Evolutionary conservation across 2,329 filamentous ascomycete genomes (phyloP).

Genomic region (Dothideomycetidae sp.): DNA sequence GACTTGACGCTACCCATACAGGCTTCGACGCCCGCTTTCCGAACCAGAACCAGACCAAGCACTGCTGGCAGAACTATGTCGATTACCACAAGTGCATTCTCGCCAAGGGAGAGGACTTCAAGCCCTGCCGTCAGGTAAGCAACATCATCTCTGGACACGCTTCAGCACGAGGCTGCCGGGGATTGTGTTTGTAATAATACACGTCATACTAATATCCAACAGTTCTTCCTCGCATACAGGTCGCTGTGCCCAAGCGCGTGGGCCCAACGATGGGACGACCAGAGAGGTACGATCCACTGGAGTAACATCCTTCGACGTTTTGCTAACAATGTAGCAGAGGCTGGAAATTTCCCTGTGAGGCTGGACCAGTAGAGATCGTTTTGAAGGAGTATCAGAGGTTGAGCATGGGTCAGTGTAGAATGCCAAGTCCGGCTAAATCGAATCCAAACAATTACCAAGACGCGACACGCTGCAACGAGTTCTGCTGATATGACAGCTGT

Average conservation of each 20-base stretch:
- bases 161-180: background rate
- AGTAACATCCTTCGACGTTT: background rate
- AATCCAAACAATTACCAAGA: no score
- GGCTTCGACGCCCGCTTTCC: conserved; percentile 99
- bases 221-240: conserved; percentile 96
- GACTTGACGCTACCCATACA: no score
- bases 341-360: conserved; percentile 41
- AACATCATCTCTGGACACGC: no score
- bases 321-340: conserved; percentile 25
- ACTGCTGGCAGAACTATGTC: conserved; percentile 99
- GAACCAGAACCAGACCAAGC: conserved; percentile 96
- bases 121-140: conserved; percentile 84
- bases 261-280: conserved; percentile 91
- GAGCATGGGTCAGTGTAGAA: no score
- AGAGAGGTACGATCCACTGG: conserved; percentile 57
- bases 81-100: conserved; percentile 99
- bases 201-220: conserved; percentile 1
- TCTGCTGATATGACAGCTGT: no score
- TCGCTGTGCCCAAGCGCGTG: conserved; percentile 94
- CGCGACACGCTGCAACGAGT: no score
- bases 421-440: no score
- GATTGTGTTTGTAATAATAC: background rate
- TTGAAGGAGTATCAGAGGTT: no score
- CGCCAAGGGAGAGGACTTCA: conserved; percentile 97
- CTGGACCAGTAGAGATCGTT: conserved; percentile 30